These are phyloP conservation scores for Fusarium pseudograminearum DNA, from an alignment of 2,329 filamentous ascomycete species.

Conservation along the genomic window DNA sequence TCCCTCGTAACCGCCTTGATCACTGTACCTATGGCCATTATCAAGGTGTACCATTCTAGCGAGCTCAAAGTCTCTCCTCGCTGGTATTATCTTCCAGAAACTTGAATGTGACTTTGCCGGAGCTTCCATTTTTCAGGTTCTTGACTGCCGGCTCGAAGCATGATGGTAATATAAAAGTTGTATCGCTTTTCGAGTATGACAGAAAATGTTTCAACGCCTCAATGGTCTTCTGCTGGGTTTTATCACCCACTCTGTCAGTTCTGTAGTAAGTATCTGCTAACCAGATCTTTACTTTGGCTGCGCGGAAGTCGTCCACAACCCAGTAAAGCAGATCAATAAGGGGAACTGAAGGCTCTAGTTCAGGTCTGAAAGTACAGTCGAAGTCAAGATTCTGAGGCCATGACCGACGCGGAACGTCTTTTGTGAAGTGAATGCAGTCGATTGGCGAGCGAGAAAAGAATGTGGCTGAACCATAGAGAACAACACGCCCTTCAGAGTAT, in stretches of 20 bases:
- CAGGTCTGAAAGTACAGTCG: background rate
- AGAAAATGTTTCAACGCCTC: background rate
- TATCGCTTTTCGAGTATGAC: background rate
- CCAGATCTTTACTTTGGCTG: background rate
- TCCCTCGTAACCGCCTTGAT: background rate
- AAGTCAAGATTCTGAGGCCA: background rate
- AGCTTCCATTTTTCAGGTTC: background rate
- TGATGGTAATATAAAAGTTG: background rate
- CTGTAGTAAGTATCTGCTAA: background rate
- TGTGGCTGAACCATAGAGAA: background rate
- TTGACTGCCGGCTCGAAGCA: background rate
- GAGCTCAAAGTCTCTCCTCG: background rate
- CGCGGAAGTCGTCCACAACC: background rate
- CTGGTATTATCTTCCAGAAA: background rate
- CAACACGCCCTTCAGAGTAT: background rate
- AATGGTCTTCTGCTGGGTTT: background rate
- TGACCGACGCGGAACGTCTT: background rate
- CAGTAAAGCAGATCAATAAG: background rate
- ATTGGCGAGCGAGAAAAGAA: background rate
- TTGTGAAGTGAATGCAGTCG: background rate
- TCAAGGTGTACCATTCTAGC: background rate
- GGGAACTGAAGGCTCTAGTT: background rate
- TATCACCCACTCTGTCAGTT: background rate
- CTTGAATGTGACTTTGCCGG: background rate
- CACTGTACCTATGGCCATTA: background rate